Percentiles rank a stretch among this genome's conserved stretches.
phyloP scores from a whole-genome alignment of 257 asterid species.

The Rauvolfia tetraphylla region DNA sequence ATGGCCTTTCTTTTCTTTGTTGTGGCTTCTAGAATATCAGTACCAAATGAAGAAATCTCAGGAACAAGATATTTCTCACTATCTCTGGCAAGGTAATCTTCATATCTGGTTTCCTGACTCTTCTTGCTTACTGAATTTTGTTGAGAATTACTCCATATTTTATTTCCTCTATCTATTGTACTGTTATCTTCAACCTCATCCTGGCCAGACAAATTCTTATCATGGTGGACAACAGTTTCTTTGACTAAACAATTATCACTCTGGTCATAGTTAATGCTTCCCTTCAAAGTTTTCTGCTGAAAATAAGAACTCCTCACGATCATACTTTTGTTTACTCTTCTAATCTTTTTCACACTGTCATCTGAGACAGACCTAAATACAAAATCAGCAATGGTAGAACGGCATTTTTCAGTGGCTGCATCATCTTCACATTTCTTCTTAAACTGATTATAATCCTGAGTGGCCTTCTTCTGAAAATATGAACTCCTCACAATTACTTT shows the following conservation, averaged over 20 bases:
- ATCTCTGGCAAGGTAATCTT: conserved; percentile 20
- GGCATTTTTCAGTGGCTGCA: too few relatives aligned
- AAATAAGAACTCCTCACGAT: conserved; percentile 62
- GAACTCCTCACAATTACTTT: conserved; percentile 30
- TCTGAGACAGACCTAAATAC: conserved; percentile 27
- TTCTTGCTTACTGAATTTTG: conserved; percentile 31
- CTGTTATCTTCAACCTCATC: conserved; percentile 28
- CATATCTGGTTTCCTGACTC: conserved; percentile 25
- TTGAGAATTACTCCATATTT: conserved; percentile 33
- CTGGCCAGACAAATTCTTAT: conserved; percentile 12
- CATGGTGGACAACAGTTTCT: conserved; percentile 12
- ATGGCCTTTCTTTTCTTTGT: conserved; percentile 51
- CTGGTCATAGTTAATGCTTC: conserved; percentile 22
- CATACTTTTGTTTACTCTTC: conserved; percentile 28
- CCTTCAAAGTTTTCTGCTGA: conserved; percentile 34
- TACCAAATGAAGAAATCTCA: conserved; percentile 20
- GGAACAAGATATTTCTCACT: conserved; percentile 23
- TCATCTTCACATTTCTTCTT: conserved; percentile 8
- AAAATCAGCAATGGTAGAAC: conserved; percentile 9
- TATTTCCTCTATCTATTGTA: conserved; percentile 25
- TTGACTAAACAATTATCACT: conserved; percentile 24
- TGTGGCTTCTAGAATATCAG: conserved; percentile 28
- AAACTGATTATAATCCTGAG: conserved; percentile 15
- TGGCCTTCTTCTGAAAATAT: conserved; percentile 25
- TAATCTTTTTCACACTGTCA: conserved; percentile 28